These are phyloP conservation scores for Yamadazyma sp. DNA, from an alignment of 1,139 yeast genomes.

Conservation along the genomic window DNA sequence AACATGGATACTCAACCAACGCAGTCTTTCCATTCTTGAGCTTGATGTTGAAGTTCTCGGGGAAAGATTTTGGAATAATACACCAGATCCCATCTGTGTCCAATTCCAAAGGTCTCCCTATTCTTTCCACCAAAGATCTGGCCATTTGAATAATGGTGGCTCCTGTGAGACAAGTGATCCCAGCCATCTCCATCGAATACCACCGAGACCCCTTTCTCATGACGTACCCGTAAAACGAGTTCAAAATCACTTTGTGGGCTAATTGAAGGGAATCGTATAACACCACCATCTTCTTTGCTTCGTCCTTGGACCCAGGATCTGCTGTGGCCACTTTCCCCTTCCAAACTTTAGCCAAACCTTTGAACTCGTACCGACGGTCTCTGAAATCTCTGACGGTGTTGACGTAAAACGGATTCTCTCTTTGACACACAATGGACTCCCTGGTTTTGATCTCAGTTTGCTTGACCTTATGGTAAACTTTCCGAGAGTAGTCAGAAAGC, in stretches of 20 bases:
- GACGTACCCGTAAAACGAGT: conserved; percentile 96
- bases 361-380: conserved; percentile 95
- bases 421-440: conserved; percentile 93
- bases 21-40: conserved; percentile 77
- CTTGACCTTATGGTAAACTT: conserved; percentile 79
- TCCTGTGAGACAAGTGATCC: conserved; percentile 96
- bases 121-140: conserved; percentile 82
- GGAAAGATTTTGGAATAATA: conserved; percentile 88
- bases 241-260: conserved; percentile 95
- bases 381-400: conserved; percentile 92
- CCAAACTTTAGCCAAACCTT: conserved; percentile 93
- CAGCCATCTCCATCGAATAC: conserved; percentile 99
- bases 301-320: conserved; percentile 56
- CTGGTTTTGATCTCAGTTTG: conserved; percentile 82
- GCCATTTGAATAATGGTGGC: conserved; percentile 99
- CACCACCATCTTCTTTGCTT: conserved; percentile 91
- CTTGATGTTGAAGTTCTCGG: conserved; percentile 77
- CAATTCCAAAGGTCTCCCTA: conserved; percentile 93
- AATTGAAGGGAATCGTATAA: conserved; percentile 92
- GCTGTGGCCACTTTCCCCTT: conserved; percentile 72
- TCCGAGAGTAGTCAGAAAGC: conserved; percentile 80
- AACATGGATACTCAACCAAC: conserved; percentile 87
- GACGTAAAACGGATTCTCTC: conserved; percentile 96
- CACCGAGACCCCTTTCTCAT: conserved; percentile 99
- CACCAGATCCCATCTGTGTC: conserved; percentile 99